Conservation (phyloP, 2,329 filamentous ascomycete genomes). For the Elsinoe batatas region DNA sequence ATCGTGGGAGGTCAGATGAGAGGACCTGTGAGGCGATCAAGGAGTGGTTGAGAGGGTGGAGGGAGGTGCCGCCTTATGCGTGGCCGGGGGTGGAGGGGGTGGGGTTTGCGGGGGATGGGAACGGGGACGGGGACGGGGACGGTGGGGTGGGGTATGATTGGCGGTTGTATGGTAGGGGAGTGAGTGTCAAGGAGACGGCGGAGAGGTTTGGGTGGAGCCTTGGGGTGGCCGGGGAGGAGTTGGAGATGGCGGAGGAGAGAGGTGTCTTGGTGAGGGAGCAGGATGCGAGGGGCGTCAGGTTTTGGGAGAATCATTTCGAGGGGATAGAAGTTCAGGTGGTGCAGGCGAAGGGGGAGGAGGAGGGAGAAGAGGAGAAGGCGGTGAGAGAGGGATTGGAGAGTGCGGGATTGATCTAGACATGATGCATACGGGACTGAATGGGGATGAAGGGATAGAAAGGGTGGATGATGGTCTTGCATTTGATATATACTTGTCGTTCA, state of each 20-base stretch:
- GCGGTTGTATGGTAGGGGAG: conserved; percentile 66
- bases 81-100: conserved; percentile 37
- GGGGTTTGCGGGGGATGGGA: conserved; percentile 13
- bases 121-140: not conserved
- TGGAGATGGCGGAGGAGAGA: conserved; percentile 93
- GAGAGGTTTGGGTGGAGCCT: conserved; percentile 95
- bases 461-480: not conserved
- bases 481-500: not conserved
- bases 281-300: conserved; percentile 78
- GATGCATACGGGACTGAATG: not conserved
- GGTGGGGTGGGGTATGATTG: conserved; percentile 61
- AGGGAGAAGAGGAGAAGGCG: conserved; percentile 7
- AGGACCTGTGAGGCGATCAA: conserved; percentile 71
- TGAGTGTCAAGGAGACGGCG: conserved; percentile 82
- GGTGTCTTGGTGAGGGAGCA: conserved; percentile 85
- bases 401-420: not conserved
- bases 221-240: conserved; percentile 85
- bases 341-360: conserved; percentile 2
- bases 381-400: conserved; percentile 5
- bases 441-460: not conserved
- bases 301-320: conserved; percentile 66
- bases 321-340: conserved; percentile 9
- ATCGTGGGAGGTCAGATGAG: conserved; percentile 78
- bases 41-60: conserved; percentile 72
- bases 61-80: conserved; percentile 44